A percentile compares a stretch with the other conserved stretches of the same genome.
Evolutionary conservation across 495 filamentous ascomycete genomes (phyloP).

Genomic region (Lichenothelia convexa): DNA sequence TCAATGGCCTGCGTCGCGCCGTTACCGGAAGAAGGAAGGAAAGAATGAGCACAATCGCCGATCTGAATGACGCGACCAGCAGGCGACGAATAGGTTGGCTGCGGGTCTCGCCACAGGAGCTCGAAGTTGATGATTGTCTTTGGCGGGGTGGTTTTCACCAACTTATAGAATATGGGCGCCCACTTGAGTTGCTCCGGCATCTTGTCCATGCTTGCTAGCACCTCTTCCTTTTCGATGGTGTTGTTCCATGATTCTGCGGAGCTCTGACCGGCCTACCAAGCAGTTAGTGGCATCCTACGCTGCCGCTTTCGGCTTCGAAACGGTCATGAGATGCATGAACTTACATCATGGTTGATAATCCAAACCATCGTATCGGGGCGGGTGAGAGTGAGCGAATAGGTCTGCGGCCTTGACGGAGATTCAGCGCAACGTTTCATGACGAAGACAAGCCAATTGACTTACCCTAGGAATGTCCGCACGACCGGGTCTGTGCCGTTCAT

Average conservation of each 20-base stretch:
- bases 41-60: constrained; percentile 20
- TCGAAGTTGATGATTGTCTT: constrained; percentile 20
- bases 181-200: constrained; percentile 17
- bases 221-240: constrained; percentile 34
- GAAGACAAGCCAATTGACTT: constrained; percentile 1
- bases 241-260: constrained; percentile 33
- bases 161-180: constrained; percentile 15
- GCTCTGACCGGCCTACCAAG: constrained; percentile 25
- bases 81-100: constrained; percentile 18
- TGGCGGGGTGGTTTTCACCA: constrained; percentile 14
- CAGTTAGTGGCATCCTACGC: constrained; percentile 2
- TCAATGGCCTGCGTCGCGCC: constrained; percentile 23
- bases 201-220: constrained; percentile 33
- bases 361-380: constrained; percentile 32
- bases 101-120: constrained; percentile 19
- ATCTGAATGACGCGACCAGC: constrained; percentile 18
- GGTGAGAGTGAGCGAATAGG: constrained; percentile 32
- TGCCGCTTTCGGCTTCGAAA: background rate
- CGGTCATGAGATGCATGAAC: constrained; percentile 1
- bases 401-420: constrained; percentile 21
- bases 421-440: background rate
- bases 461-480: constrained; percentile 18
- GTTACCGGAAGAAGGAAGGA: constrained; percentile 18
- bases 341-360: constrained; percentile 37
- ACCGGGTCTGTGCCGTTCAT: constrained; percentile 20